Evolutionary conservation across 495 filamentous ascomycete species (phyloP).

Genomic region (Penicillium bialowiezense): DNA sequence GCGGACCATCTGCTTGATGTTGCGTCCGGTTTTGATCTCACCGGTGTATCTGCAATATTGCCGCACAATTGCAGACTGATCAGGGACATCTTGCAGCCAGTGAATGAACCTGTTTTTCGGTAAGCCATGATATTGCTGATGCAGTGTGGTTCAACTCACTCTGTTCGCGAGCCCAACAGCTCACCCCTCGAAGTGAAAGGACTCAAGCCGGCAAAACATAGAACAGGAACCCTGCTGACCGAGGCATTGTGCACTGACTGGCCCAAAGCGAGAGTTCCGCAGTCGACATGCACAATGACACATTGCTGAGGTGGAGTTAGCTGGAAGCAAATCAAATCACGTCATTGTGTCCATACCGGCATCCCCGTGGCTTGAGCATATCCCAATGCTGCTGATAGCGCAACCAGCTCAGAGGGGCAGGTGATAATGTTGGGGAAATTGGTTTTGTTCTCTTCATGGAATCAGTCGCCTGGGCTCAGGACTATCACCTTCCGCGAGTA

Average conservation of each 20-base stretch:
- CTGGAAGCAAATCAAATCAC: background rate
- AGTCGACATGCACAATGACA: slow-evolving; percentile 90
- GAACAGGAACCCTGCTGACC: slow-evolving; percentile 72
- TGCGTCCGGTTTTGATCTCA: slow-evolving; percentile 82
- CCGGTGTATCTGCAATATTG: slow-evolving; percentile 88
- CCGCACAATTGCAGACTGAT: slow-evolving; percentile 79
- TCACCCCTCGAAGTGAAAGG: slow-evolving; percentile 87
- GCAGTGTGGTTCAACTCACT: slow-evolving; percentile 63
- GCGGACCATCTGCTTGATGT: slow-evolving; percentile 90
- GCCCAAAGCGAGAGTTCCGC: slow-evolving; percentile 84
- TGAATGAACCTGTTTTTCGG: slow-evolving; percentile 54
- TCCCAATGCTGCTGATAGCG: slow-evolving; percentile 88
- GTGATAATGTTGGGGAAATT: slow-evolving; percentile 81
- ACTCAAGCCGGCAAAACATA: slow-evolving; percentile 83
- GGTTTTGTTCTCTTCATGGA: slow-evolving; percentile 31
- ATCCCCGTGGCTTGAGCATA: slow-evolving; percentile 78
- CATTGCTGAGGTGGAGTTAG: slow-evolving; percentile 49
- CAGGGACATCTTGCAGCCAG: slow-evolving; percentile 91
- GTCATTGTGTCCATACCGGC: slow-evolving; percentile 33
- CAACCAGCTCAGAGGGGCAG: slow-evolving; percentile 93
- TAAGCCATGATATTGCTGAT: too few species aligned
- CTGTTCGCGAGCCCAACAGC: slow-evolving; percentile 75
- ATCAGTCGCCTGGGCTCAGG: background rate
- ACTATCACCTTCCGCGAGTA: background rate
- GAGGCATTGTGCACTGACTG: slow-evolving; percentile 87